Percentiles rank a stretch among this genome's conserved stretches.
phyloP scores from a whole-genome alignment of 441 rosid species.

The Gossypium schwendimanii region DNA sequence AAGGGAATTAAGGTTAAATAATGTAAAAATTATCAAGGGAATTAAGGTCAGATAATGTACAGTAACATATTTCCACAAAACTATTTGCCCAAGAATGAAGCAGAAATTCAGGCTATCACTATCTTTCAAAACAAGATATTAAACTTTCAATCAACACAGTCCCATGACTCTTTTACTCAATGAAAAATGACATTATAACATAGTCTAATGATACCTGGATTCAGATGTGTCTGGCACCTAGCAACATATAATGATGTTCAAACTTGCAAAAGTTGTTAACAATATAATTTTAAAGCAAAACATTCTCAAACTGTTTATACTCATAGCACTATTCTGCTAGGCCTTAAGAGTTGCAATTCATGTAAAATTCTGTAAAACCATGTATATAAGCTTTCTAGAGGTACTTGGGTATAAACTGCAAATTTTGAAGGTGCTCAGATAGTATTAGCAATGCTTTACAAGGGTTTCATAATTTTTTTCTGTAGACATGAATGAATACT shows the following conservation, averaged over 20 bases:
- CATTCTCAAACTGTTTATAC: background rate
- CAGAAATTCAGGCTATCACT: background rate
- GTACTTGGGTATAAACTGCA: background rate
- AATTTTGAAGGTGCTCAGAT: background rate
- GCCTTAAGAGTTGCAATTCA: background rate
- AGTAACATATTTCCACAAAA: background rate
- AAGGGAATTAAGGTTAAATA: background rate
- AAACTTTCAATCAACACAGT: constrained; percentile 2
- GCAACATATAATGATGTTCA: background rate
- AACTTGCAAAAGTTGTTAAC: background rate
- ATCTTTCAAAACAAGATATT: background rate
- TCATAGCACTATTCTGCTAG: background rate
- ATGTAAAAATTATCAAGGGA: background rate
- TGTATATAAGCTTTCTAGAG: background rate
- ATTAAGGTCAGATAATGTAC: background rate
- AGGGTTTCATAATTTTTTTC: background rate
- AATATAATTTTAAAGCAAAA: background rate
- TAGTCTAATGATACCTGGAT: background rate
- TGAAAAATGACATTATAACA: background rate
- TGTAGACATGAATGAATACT: background rate
- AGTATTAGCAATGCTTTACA: background rate
- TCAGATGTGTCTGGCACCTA: background rate
- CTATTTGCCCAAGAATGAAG: background rate
- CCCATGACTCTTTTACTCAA: background rate
- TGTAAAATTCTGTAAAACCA: background rate